Evolutionary conservation across 2,329 filamentous ascomycete genomes (phyloP).

Genomic region (Claviceps pazoutovae): DNA sequence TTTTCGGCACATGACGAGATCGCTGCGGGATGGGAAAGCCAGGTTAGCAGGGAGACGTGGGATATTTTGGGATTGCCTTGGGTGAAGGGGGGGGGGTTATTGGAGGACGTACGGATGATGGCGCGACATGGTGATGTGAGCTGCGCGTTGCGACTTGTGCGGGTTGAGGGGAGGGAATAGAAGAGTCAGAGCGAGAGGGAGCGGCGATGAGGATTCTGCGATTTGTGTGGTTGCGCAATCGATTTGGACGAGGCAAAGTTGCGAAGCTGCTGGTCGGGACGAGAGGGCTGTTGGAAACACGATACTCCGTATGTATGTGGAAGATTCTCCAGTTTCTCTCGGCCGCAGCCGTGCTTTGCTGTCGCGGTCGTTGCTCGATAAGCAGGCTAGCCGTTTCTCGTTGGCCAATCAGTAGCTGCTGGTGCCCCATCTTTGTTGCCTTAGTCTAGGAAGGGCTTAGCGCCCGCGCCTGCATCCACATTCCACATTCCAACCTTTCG

Average conservation of each 20-base stretch:
- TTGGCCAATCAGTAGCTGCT: conserved; percentile 1
- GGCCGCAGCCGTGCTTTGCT: conserved; percentile 30
- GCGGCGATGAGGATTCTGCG: not conserved
- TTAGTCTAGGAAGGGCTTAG: not conserved
- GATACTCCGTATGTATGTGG: not conserved
- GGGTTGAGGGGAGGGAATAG: not conserved
- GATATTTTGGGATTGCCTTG: not conserved
- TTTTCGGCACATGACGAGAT: conserved; percentile 99
- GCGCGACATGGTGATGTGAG: conserved; percentile 55
- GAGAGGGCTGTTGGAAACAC: not conserved
- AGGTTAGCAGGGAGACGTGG: not conserved
- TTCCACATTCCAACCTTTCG: not conserved
- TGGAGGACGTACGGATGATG: conserved; percentile 66
- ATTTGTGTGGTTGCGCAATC: not conserved
- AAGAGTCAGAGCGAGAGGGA: not conserved
- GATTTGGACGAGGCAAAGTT: not conserved
- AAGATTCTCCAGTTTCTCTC: conserved; percentile 17
- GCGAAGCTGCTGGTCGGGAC: not conserved
- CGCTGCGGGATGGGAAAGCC: conserved; percentile 33
- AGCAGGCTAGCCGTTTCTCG: not conserved
- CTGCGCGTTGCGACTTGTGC: not conserved
- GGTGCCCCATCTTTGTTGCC: not conserved
- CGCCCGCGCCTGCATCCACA: too few relatives aligned
- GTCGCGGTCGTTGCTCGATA: not conserved
- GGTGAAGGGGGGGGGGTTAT: not conserved